Evolutionary conservation across 768 basidiomycete species (phyloP), one percentile per base, ranked within the genome.

Genomic region (Mycena kentingensis): DNA sequence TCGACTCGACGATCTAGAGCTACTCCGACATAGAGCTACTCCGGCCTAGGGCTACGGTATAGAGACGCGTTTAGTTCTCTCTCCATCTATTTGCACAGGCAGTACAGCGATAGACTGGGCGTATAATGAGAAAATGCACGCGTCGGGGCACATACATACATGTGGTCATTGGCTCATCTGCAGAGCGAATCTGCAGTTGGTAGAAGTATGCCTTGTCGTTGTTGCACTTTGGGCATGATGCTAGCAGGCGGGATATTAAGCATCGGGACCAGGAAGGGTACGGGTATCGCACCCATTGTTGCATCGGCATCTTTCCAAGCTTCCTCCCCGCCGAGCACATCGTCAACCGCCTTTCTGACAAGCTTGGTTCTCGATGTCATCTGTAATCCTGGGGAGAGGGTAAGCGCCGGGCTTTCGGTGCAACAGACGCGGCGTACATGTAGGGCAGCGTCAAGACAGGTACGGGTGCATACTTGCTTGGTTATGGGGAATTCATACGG

Each of bases 301-400:
- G 86, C 83, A 69, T 96, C 95, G 3, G 94, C 95, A 68, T 97
- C 90, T 50, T 87, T 88, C 93, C 95, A 97, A 71, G 85, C 85
- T 54, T 93, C 91, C 31, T 91, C 93, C 3, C 93, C 94, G 45
- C 96, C 97, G 24, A 98, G 76, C 5, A 99, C 95, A 63, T 98
- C 97, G 66, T 99, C 97, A 12, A 93, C 88, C 60, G 87, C 81
- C 64, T 98, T 98, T n/a, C 90, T 80, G 60, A 85, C 86, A 45
- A 97, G 76, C 50, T 83, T 82, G 25, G 88, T 93, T 38, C 95
- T 77, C 46, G 92, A 90, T 6, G 94, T 97, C 84, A 97, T 94
- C 91, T 97, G 60, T n/a, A 53, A 27, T 28, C 26, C n/a, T n/a
- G n/a, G n/a, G n/a, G 31, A 29, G 34, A 41, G n/a, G 22, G 22